Base-by-base conservation (phyloP, 176 grass and related monocot genomes). In the Tillandsia leiboldiana region DNA sequence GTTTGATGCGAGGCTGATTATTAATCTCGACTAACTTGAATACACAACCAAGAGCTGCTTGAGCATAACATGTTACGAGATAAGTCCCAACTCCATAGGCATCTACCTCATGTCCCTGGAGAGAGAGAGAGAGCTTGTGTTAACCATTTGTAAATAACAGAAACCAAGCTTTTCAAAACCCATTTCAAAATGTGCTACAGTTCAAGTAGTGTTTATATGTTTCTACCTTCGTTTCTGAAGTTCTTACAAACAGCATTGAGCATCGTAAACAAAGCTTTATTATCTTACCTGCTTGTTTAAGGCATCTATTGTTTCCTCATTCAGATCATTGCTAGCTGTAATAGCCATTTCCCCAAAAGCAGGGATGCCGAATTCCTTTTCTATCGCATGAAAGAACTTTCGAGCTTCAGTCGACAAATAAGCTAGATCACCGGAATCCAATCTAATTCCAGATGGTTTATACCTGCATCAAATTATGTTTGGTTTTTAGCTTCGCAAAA, bases 21-120 rank as follows among this genome's bases (percentile, higher is more conserved):
- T 92, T 97, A 57, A 97, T 97, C 74, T 92, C 93, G 53, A 97
- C 89, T 79, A 97, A 82, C 77, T 97, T 97, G 77, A 97, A 97
- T 74, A 97, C 93, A 79, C 93, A 97, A 77, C 93, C 93, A 70
- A 97, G 90, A 20, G 93, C 89, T 50, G 93, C 84, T 78, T 97
- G 93, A 50, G 93, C 81, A 83, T 81, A 97, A 78, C 93, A 97
- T 71, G 93, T 97, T 69, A 97, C 93, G 15, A 97, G 83, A 70
- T 97, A 70, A 22, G 93, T 97, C 26, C 93, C 93, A 64, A 97
- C 85, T 63, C 93, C 93, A 87, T 90, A 97, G 18, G 89, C 76
- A 83, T 97, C 83, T 53, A 97, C 86, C 77, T 97, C 93, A 63
- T 92, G 93, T 3, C 93, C 86, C 93, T 97, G 75, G 53, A 85